Evolutionary conservation across 768 basidiomycete genomes (phyloP).

Genomic region (Infundibulicybe gibba): DNA sequence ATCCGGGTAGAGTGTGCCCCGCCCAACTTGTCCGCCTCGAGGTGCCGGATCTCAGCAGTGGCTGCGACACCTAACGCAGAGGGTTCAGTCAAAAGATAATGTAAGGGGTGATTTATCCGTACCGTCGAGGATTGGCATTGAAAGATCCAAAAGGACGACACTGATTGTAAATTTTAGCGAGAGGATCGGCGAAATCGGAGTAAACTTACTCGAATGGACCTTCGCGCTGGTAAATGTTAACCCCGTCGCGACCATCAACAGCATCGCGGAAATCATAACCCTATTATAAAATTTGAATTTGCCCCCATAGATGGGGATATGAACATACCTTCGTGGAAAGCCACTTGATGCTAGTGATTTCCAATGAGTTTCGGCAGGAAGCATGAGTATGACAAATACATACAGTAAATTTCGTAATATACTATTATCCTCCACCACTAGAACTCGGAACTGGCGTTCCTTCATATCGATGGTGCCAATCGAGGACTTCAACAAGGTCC

Average conservation of each 20-base stretch:
- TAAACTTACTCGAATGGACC: constrained; percentile 82
- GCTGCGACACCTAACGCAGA: constrained; percentile 68
- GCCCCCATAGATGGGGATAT: neutral
- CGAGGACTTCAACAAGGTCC: constrained; percentile 68
- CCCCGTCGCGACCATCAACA: constrained; percentile 82
- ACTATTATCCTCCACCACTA: constrained; percentile 89
- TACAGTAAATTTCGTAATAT: constrained; percentile 83
- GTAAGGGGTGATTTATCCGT: constrained; percentile 7
- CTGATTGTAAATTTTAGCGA: constrained; percentile 34
- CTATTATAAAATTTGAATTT: constrained; percentile 27
- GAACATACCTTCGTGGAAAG: constrained; percentile 50
- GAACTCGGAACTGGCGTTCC: constrained; percentile 53
- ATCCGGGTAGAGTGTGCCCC: constrained; percentile 45
- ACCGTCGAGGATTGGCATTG: constrained; percentile 95
- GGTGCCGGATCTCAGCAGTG: constrained; percentile 74
- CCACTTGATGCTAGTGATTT: constrained; percentile 50
- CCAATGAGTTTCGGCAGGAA: constrained; percentile 2
- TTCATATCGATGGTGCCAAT: constrained; percentile 44
- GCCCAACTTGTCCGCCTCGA: constrained; percentile 45
- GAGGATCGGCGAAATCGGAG: neutral
- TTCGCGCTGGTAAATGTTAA: constrained; percentile 64
- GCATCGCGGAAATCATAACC: constrained; percentile 78
- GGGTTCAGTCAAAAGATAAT: neutral
- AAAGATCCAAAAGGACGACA: constrained; percentile 83
- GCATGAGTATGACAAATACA: constrained; percentile 23